Percentiles rank a stretch among this genome's conserved stretches.
phyloP scores from a whole-genome alignment of 2,329 filamentous ascomycete genomes.

The Aureobasidium vineae region DNA sequence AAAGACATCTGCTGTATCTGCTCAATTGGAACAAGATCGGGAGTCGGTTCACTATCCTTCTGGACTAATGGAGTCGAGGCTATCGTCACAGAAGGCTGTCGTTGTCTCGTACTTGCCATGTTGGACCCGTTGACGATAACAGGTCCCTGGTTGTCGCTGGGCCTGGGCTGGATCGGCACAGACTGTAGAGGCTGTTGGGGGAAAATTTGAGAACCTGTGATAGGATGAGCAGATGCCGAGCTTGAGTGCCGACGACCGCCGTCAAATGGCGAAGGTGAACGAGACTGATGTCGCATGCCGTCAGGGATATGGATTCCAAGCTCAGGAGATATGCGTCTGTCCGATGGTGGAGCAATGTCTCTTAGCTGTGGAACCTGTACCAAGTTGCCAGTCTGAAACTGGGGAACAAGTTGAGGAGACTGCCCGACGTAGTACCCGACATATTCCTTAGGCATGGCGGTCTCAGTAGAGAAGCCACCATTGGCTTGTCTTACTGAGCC shows the following conservation, averaged over 20 bases:
- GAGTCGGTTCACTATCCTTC: background rate
- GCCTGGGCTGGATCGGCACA: background rate
- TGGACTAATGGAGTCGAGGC: background rate
- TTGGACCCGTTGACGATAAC: conserved; percentile 46
- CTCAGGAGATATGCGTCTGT: conserved; percentile 46
- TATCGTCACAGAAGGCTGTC: conserved; percentile 13
- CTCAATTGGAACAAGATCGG: conserved; percentile 19
- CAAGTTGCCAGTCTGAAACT: conserved; percentile 31
- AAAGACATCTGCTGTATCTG: conserved; percentile 26
- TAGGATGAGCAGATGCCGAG: conserved; percentile 32
- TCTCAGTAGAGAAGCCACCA: conserved; percentile 31
- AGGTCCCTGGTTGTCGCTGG: conserved; percentile 36
- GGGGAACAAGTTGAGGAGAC: conserved; percentile 42
- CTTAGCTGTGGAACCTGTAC: conserved; percentile 37
- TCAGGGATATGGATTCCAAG: conserved; percentile 39
- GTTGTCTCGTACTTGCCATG: conserved; percentile 13
- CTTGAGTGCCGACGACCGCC: conserved; percentile 44
- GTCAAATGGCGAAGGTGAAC: conserved; percentile 50
- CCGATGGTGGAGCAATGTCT: conserved; percentile 40
- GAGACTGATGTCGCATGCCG: conserved; percentile 40
- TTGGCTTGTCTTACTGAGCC: conserved; percentile 22
- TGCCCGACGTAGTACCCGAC: conserved; percentile 51
- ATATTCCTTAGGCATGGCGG: conserved; percentile 50
- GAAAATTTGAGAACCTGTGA: conserved; percentile 15
- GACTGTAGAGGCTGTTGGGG: conserved; percentile 22